Percentiles rank a stretch among this genome's conserved stretches.
These are phyloP conservation scores for Borealophlyctis nickersoniae DNA, from an alignment of 192 early-diverging fungal genomes.

Conservation along the genomic window DNA sequence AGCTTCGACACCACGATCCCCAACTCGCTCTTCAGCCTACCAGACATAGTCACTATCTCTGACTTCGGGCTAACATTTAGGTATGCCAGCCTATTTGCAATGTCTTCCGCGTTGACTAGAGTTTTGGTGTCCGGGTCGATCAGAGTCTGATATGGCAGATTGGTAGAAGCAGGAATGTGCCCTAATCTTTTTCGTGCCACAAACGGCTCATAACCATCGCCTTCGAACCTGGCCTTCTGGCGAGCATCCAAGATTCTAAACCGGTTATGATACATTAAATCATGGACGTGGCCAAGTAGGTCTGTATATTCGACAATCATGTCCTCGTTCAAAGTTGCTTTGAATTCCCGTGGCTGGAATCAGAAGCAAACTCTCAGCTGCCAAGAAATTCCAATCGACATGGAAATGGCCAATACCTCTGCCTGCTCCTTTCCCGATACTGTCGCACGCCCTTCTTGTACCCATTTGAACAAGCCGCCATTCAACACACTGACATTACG, in stretches of 20 bases:
- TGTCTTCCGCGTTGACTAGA: slow-evolving; percentile 45
- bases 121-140: slow-evolving; percentile 49
- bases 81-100: slow-evolving; percentile 45
- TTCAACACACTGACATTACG: slow-evolving; percentile 81
- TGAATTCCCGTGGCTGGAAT: background rate
- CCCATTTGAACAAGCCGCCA: slow-evolving; percentile 86
- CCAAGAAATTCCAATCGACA: background rate
- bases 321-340: background rate
- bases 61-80: slow-evolving; percentile 61
- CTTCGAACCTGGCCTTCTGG: background rate
- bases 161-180: slow-evolving; percentile 78
- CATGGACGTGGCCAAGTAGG: background rate
- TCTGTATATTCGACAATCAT: background rate
- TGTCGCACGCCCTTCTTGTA: slow-evolving; percentile 45
- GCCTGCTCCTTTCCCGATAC: slow-evolving; percentile 32
- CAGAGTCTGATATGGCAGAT: slow-evolving; percentile 65
- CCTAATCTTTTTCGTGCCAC: slow-evolving; percentile 47
- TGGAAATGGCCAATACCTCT: slow-evolving; percentile 5
- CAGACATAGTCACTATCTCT: slow-evolving; percentile 79
- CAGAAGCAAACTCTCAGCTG: background rate
- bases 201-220: background rate
- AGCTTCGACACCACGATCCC: too few relatives aligned
- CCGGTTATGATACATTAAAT: background rate
- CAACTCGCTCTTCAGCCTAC: slow-evolving; percentile 35
- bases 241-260: background rate